These are phyloP conservation scores for Boletus smithii DNA, from an alignment of 1,284 basidiomycete genomes.

Conservation along the genomic window DNA sequence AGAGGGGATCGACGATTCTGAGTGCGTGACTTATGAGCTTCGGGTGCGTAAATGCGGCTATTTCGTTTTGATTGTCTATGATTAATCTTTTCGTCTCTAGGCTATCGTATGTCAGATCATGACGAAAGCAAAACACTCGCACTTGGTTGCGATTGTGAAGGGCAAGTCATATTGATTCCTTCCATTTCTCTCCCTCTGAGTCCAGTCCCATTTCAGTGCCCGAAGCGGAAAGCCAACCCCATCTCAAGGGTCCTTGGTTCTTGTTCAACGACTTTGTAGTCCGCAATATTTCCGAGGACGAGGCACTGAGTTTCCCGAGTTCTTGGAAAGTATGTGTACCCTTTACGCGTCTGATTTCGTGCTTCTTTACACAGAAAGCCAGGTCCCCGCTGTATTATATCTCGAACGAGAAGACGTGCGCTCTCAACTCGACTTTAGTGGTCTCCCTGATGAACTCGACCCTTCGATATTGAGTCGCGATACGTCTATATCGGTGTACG, in stretches of 20 bases:
- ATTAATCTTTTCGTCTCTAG: conserved; percentile 35
- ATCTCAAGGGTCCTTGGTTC: conserved; percentile 70
- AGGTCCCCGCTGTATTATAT: conserved; percentile 89
- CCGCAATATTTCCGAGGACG: conserved; percentile 75
- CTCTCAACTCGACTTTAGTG: conserved; percentile 58
- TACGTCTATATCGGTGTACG: conserved; percentile 81
- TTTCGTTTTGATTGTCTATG: not conserved
- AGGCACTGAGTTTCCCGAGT: conserved; percentile 85
- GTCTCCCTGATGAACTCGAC: conserved; percentile 69
- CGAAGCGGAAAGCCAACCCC: conserved; percentile 49
- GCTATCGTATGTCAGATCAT: conserved; percentile 84
- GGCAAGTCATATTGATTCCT: conserved; percentile 40
- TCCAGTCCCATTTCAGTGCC: conserved; percentile 48
- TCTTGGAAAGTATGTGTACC: conserved; percentile 76
- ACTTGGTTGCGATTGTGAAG: conserved; percentile 88
- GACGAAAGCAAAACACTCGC: conserved; percentile 72
- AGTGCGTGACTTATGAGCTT: conserved; percentile 65
- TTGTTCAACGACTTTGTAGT: conserved; percentile 98
- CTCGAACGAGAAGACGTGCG: conserved; percentile 74
- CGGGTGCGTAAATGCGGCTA: conserved; percentile 47
- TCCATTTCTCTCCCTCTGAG: not conserved
- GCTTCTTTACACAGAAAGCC: not conserved
- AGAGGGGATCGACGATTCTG: conserved; percentile 55
- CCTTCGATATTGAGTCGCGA: conserved; percentile 79
- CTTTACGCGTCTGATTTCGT: not conserved